Evolutionary conservation across 768 basidiomycete genomes (phyloP), one percentile per base, ranked within the genome.

Genomic region (Lepiota subincarnata): DNA sequence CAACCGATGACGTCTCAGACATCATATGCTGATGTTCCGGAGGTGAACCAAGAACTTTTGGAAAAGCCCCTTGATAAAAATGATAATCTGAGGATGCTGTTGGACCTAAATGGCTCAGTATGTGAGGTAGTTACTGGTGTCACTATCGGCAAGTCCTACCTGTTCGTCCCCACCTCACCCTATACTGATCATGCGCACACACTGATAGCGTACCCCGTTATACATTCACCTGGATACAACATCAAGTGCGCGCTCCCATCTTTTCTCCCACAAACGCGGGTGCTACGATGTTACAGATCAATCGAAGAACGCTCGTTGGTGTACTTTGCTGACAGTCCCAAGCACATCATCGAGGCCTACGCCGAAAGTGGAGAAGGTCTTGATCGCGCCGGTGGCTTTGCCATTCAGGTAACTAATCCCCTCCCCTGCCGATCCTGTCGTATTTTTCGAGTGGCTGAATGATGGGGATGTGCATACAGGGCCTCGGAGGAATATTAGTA

Each of bases 121-220:
- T 96, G 94, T 60, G 90, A 96, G 66, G 92, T 98, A 18, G 91
- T 97, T 18, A 98, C 95, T 0, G 96, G 94, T 7, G 83, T 98
- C 14, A 79, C 82, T 12, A 68, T 98, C 10, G 89, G 92, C 92
- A 55, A 59, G 82, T 57, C 31, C 31, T 26, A 57, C 4, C 12
- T 28, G 13, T 40, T 19, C 34, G 19, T 12, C 22, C n/a, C 7
- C 26, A n/a, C 28, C 11, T 34, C 7, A 31, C 20, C 43, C 22
- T 22, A 11, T 36, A 34, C 26, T 36, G 49, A 26, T 18, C 3
- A 12, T 45, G 12, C 38, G 24, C 45, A 52, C 26, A 51, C 11
- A 35, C 20, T 35, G 19, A 4, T 58, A 87, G 89, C 84, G 11
- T 93, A 82, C 57, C 90, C 91, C 0, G 74, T 92, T 13, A 66